phyloP scores from a whole-genome alignment of 139 green algal genomes.

The Haematococcus sp. region DNA sequence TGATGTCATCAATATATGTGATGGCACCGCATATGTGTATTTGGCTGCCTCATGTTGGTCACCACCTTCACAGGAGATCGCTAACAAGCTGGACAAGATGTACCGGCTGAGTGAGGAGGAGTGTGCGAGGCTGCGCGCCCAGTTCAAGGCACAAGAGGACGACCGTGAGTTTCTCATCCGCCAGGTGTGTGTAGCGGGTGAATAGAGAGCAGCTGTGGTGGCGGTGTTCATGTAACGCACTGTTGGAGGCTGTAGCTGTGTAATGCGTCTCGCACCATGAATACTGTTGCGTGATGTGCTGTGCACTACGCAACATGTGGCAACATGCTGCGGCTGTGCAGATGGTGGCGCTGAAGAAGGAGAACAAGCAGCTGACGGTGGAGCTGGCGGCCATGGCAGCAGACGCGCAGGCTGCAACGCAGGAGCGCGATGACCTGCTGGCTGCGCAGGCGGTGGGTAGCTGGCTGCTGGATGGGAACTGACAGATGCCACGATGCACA shows the following conservation, averaged over 20 bases:
- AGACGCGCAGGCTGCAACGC: slow-evolving; percentile 3
- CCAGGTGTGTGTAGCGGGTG: slow-evolving; percentile 9
- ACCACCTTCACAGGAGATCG: slow-evolving; percentile 24
- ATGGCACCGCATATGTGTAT: no score
- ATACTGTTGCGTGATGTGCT: no score
- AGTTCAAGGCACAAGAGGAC: slow-evolving; percentile 43
- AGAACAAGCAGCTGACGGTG: slow-evolving; percentile 28
- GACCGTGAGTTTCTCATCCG: slow-evolving; percentile 37
- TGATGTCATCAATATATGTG: no score
- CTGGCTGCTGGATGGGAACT: background rate
- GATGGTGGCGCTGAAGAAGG: slow-evolving; percentile 37
- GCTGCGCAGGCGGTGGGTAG: background rate
- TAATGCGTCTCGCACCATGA: no score
- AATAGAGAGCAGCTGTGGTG: no score
- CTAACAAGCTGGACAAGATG: slow-evolving; percentile 33
- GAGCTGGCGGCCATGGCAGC: slow-evolving; percentile 14
- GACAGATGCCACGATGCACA: background rate
- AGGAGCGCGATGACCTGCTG: background rate
- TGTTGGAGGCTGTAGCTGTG: no score
- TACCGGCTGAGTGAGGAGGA: slow-evolving; percentile 32
- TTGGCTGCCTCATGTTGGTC: no score
- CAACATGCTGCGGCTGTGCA: background rate
- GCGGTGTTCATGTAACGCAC: no score
- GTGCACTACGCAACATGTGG: no score
- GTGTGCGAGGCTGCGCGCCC: slow-evolving; percentile 19